phyloP scores from a whole-genome alignment of 345 rosid genomes.

The Tarenaya hassleriana region DNA sequence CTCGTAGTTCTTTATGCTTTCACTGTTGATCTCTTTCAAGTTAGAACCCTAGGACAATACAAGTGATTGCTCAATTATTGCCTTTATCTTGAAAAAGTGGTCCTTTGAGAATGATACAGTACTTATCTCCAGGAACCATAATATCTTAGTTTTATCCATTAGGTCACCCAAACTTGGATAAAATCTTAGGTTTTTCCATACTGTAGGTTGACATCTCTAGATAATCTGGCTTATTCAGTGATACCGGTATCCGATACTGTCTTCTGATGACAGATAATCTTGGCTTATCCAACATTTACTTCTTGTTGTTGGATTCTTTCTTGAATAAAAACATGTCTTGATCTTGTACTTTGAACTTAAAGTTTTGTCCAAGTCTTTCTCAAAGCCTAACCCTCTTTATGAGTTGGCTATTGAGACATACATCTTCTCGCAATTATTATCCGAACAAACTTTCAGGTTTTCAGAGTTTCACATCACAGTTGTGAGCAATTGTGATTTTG shows the following conservation, averaged over 20 bases:
- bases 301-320: slow-evolving; percentile 3
- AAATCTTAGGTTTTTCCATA: too few relatives aligned
- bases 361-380: slow-evolving; percentile 7
- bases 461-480: too few relatives aligned
- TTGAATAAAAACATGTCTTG: slow-evolving; percentile 11
- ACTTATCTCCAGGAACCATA: slow-evolving; percentile 16
- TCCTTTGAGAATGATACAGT: slow-evolving; percentile 20
- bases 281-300: slow-evolving; percentile 5
- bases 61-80: slow-evolving; percentile 18
- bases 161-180: too few relatives aligned
- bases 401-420: slow-evolving; percentile 20
- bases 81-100: slow-evolving; percentile 18
- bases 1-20: slow-evolving; percentile 8
- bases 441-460: too few relatives aligned
- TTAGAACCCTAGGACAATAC: background rate
- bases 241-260: slow-evolving; percentile 2
- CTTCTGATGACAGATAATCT: background rate
- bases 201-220: slow-evolving; percentile 9
- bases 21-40: slow-evolving; percentile 7
- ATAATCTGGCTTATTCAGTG: slow-evolving; percentile 2
- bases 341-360: background rate
- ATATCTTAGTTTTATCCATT: too few relatives aligned
- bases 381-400: slow-evolving; percentile 9
- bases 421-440: background rate
- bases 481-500: slow-evolving; percentile 23